Base-by-base conservation (phyloP, 345 rosid species). In the Arabidopsis suecica region DNA sequence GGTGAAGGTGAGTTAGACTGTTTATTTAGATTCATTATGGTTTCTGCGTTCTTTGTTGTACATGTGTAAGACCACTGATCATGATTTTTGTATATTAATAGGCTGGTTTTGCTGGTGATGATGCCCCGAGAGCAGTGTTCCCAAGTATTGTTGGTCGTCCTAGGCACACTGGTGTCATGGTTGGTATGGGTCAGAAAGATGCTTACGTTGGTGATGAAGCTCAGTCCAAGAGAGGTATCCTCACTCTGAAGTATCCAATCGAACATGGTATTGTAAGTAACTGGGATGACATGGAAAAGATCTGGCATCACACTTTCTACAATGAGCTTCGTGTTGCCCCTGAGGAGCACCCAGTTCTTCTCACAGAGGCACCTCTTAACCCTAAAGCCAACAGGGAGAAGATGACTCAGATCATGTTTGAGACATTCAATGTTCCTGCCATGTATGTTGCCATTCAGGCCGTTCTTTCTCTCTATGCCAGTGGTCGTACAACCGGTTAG, bases 101-200 rank as follows among this genome's bases (percentile, higher is more conserved):
- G 87, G 89, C 89, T 55, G 89, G 87, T 20, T 83, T 83, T 72
- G 89, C 87, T 40, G 89, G 89, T 67, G 89, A 86, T 49, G 87
- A 86, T 80, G 89, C 89, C 12, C 89, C 89, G 7, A 86, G 87
- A 47, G 89, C 87, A 18, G 86, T 86, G 71, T 86, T 81, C 72
- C 88, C 88, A 30, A 87, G 91, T 78, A 87, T 87, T 55, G 91
- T 87, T 64, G 89, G 91, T 37, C 85, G 89, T 60, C 87, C 88
- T 38, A 84, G 91, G 66, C 88, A 87, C 77, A 79, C 89, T 9
- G 87, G 91, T 73, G 89, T 87, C 58, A 85, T 85, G 89, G 89
- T 85, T 62, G 89, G 89, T 20, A 87, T 85, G 89, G 89, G 91
- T 11, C 86, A 87, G 77, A 87, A 87, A 67, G 88, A 87, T 75